Evolutionary conservation across 169 alveolate genomes (phyloP).

Genomic region (Plasmodium knowlesi): DNA sequence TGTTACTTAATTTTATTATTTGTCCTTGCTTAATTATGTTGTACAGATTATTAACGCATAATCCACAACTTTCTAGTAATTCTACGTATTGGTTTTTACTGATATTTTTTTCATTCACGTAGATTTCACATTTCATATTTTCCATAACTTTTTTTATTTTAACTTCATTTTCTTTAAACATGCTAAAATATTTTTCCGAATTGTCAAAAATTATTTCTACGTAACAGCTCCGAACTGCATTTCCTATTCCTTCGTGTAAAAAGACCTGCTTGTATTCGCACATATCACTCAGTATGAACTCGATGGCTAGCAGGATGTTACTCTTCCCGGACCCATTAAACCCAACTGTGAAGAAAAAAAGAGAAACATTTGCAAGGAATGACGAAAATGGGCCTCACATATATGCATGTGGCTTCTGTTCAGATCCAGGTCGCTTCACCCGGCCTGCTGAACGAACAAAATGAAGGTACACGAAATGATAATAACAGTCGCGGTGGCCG

Average conservation of each 20-base stretch:
- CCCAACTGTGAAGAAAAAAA: slow-evolving; percentile 48
- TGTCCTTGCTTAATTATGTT: slow-evolving; percentile 74
- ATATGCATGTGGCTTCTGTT: neutral
- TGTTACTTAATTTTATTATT: slow-evolving; percentile 66
- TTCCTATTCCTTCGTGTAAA: slow-evolving; percentile 73
- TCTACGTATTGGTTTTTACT: slow-evolving; percentile 75
- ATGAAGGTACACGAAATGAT: neutral
- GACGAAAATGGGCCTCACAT: neutral
- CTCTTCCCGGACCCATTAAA: slow-evolving; percentile 74
- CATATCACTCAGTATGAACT: slow-evolving; percentile 67
- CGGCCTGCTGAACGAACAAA: neutral
- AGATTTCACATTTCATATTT: slow-evolving; percentile 75
- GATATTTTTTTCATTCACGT: slow-evolving; percentile 64
- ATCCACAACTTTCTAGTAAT: slow-evolving; percentile 69
- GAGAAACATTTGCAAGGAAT: neutral
- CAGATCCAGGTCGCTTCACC: neutral
- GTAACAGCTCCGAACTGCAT: slow-evolving; percentile 65
- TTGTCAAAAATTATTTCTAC: slow-evolving; percentile 71
- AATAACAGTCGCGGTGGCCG: neutral
- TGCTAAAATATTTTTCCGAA: slow-evolving; percentile 70
- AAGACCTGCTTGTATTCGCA: slow-evolving; percentile 67
- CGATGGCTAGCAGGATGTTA: slow-evolving; percentile 58
- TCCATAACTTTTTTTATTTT: slow-evolving; percentile 72
- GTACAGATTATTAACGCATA: slow-evolving; percentile 60
- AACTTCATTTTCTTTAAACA: slow-evolving; percentile 71